A percentile compares a stretch with the other conserved stretches of the same genome.
phyloP scores from a whole-genome alignment of 2,329 filamentous ascomycete species.

The Venturia aucupariae region DNA sequence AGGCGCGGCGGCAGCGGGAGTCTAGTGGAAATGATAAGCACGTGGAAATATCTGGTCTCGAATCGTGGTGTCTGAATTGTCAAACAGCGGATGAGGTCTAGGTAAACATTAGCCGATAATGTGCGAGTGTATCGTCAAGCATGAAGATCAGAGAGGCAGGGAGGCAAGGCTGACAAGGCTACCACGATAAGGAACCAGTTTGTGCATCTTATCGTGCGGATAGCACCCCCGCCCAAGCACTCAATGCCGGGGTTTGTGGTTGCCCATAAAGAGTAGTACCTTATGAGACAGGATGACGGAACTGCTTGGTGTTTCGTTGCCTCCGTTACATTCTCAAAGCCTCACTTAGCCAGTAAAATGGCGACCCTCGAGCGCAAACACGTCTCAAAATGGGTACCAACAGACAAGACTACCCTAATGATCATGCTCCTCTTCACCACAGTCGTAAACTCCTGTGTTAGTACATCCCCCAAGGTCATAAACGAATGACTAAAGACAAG shows the following conservation, averaged over 20 bases:
- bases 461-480: background rate
- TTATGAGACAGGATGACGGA: background rate
- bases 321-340: background rate
- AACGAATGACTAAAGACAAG: background rate
- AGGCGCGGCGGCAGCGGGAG: too few species aligned
- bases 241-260: too few species aligned
- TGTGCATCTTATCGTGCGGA: background rate
- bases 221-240: background rate
- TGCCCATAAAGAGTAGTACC: too few species aligned
- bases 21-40: background rate
- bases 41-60: background rate
- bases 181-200: background rate
- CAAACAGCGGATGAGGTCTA: background rate
- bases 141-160: background rate
- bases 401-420: background rate
- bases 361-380: background rate
- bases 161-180: background rate
- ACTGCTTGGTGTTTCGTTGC: background rate
- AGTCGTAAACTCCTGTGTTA: background rate
- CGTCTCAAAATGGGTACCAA: background rate
- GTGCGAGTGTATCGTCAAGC: background rate
- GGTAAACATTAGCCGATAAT: background rate
- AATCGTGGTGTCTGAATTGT: background rate
- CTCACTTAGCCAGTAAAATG: background rate
- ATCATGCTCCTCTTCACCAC: background rate